A percentile compares a stretch with the other conserved stretches of the same genome.
These are phyloP conservation scores for Narthecium ossifragum DNA, from an alignment of 106 monocot genomes.

Conservation along the genomic window DNA sequence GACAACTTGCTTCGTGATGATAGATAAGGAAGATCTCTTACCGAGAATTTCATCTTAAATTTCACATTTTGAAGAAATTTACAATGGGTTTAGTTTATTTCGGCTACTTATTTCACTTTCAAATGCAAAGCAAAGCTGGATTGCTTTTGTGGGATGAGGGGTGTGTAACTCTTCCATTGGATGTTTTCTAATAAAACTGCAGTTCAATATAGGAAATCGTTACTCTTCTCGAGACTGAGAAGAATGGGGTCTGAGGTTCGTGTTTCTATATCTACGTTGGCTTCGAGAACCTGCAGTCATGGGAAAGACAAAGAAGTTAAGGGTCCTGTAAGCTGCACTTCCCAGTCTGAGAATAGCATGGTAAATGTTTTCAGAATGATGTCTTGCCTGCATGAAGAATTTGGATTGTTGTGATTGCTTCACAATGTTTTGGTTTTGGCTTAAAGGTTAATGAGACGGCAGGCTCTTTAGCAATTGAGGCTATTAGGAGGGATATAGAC, in stretches of 20 bases:
- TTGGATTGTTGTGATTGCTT: background rate
- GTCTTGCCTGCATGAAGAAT: background rate
- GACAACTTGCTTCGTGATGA: no score
- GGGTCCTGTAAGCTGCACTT: constrained; percentile 4
- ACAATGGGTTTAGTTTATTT: no score
- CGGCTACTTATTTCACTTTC: no score
- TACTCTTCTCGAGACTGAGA: constrained; percentile 20
- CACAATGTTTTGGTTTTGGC: background rate
- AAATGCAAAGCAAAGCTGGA: no score
- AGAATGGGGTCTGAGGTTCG: constrained; percentile 16
- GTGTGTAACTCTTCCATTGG: no score
- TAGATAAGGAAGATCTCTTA: no score
- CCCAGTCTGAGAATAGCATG: constrained; percentile 12
- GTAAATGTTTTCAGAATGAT: constrained; percentile 13
- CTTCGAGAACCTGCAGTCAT: constrained; percentile 5
- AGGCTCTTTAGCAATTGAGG: constrained; percentile 24
- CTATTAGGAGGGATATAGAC: constrained; percentile 31
- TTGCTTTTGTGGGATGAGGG: no score
- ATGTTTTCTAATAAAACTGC: no score
- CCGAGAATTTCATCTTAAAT: no score
- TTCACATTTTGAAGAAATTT: no score
- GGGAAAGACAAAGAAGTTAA: constrained; percentile 17
- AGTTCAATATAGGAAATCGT: no score
- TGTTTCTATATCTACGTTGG: constrained; percentile 7
- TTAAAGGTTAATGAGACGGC: constrained; percentile 24